Conservation (phyloP, 2,329 filamentous ascomycete genomes). For the Fusarium burgessii region DNA sequence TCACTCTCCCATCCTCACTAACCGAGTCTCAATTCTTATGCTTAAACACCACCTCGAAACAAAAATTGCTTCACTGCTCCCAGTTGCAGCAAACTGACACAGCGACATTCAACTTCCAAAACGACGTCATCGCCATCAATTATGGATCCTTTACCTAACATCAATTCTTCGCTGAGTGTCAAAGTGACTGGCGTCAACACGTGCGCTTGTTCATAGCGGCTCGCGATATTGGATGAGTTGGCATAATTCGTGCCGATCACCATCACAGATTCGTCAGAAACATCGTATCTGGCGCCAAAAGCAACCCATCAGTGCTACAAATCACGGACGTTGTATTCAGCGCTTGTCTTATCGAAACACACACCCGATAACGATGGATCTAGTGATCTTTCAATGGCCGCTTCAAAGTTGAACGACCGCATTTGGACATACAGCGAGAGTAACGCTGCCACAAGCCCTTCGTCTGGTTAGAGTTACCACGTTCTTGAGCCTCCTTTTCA, state of each 20-base stretch:
- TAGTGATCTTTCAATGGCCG: slow-evolving; percentile 5
- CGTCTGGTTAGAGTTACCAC: slow-evolving; percentile 4
- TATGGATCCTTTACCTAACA: slow-evolving; percentile 16
- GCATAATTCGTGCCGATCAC: slow-evolving; percentile 21
- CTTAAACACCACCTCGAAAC: background rate
- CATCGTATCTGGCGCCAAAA: background rate
- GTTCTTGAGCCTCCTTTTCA: slow-evolving; percentile 16
- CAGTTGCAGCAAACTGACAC: background rate
- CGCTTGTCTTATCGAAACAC: slow-evolving; percentile 2
- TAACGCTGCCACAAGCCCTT: background rate
- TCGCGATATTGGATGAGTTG: background rate
- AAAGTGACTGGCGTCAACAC: background rate
- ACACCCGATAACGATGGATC: slow-evolving; percentile 9
- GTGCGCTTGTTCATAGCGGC: slow-evolving; percentile 10
- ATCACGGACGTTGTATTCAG: slow-evolving; percentile 5
- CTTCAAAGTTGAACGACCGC: slow-evolving; percentile 8
- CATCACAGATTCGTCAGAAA: slow-evolving; percentile 13
- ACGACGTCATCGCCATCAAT: slow-evolving; percentile 4
- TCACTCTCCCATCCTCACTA: background rate
- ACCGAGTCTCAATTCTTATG: slow-evolving; percentile 1
- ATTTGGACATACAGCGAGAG: background rate
- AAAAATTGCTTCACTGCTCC: background rate
- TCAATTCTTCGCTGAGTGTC: background rate
- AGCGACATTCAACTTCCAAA: background rate
- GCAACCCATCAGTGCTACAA: background rate